Percentiles rank a stretch among this genome's conserved stretches.
Evolutionary conservation across 768 basidiomycete species (phyloP).

Genomic region (Multifurca ochricompacta): DNA sequence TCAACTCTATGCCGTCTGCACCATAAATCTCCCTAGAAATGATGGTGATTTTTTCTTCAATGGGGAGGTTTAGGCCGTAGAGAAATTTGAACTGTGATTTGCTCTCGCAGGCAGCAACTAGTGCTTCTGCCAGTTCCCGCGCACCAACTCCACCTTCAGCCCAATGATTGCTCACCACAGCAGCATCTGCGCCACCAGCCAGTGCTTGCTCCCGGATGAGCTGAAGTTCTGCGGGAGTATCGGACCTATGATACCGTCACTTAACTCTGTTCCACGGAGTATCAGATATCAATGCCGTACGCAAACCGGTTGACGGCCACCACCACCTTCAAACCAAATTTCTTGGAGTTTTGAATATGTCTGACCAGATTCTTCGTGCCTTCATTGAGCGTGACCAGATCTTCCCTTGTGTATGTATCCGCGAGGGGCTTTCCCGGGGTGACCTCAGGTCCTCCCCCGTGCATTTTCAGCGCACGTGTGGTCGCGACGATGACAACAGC

Average conservation of each 20-base stretch:
- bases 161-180: slow-evolving; percentile 97
- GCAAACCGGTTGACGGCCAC: slow-evolving; percentile 94
- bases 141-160: slow-evolving; percentile 92
- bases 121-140: slow-evolving; percentile 83
- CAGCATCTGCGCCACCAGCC: slow-evolving; percentile 85
- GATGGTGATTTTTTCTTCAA: slow-evolving; percentile 81
- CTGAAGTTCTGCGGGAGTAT: slow-evolving; percentile 82
- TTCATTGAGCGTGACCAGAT: slow-evolving; percentile 80
- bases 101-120: slow-evolving; percentile 77
- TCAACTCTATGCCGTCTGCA: slow-evolving; percentile 83
- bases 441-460: slow-evolving; percentile 95
- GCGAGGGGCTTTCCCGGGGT: slow-evolving; percentile 91
- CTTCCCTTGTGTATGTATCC: slow-evolving; percentile 90
- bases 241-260: slow-evolving; percentile 46
- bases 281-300: slow-evolving; percentile 41
- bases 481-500: slow-evolving; percentile 96
- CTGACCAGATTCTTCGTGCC: slow-evolving; percentile 90
- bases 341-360: slow-evolving; percentile 91
- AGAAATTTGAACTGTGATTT: slow-evolving; percentile 86
- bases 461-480: slow-evolving; percentile 98
- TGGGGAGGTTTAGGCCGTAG: slow-evolving; percentile 76
- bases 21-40: slow-evolving; percentile 92
- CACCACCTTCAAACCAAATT: slow-evolving; percentile 94
- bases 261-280: neutral
- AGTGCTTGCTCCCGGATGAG: slow-evolving; percentile 76